phyloP scores from a whole-genome alignment of 1,139 yeast genomes.

The Meyerozyma athensensis region DNA sequence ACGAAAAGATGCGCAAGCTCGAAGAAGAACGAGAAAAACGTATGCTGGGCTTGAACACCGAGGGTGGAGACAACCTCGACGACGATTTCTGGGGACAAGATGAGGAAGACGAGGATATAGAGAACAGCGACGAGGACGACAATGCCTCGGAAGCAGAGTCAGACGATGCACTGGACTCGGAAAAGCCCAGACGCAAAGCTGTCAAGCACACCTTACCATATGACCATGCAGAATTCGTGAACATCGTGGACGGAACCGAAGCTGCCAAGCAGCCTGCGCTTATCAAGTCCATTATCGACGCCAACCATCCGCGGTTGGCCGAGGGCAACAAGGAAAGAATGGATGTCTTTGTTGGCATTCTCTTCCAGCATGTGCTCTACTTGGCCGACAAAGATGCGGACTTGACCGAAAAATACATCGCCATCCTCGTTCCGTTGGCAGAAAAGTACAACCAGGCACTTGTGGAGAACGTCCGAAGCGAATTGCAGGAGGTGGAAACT shows the following conservation, averaged over 20 bases:
- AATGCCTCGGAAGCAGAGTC: conserved; percentile 14
- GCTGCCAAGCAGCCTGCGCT: conserved; percentile 42
- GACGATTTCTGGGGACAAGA: conserved; percentile 55
- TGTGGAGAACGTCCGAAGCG: conserved; percentile 40
- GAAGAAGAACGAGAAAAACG: conserved; percentile 76
- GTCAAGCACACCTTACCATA: conserved; percentile 48
- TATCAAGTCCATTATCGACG: conserved; percentile 52
- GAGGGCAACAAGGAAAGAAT: conserved; percentile 78
- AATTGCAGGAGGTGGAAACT: conserved; percentile 42
- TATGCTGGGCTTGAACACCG: conserved; percentile 71
- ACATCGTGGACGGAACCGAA: conserved; percentile 18
- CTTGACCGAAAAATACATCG: conserved; percentile 39
- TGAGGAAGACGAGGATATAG: conserved; percentile 39
- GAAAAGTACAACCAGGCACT: conserved; percentile 62
- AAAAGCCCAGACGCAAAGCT: conserved; percentile 4
- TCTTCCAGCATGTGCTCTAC: conserved; percentile 59
- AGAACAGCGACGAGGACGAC: conserved; percentile 16
- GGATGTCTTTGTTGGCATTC: conserved; percentile 57
- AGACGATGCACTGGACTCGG: conserved; percentile 17
- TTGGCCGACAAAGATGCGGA: conserved; percentile 32
- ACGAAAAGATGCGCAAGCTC: conserved; percentile 59
- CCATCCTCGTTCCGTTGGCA: conserved; percentile 54
- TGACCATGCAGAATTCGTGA: conserved; percentile 47
- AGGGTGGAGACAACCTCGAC: conserved; percentile 68
- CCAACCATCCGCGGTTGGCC: conserved; percentile 72